Evolutionary conservation across 2,329 filamentous ascomycete genomes (phyloP).

Genomic region (Nemania sp.): DNA sequence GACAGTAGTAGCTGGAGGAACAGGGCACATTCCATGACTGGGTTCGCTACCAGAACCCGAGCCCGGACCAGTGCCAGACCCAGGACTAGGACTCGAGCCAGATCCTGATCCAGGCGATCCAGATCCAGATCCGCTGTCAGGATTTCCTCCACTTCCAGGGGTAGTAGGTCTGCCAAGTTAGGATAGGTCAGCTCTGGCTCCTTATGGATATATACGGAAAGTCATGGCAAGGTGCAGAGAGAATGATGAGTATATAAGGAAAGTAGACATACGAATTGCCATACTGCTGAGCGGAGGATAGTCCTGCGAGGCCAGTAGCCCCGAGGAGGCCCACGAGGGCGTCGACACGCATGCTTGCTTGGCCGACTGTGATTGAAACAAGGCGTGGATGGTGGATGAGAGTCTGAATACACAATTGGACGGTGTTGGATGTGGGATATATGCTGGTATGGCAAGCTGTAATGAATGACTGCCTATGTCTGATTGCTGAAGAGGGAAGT

Average conservation of each 20-base stretch:
- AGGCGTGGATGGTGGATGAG: conserved; percentile 14
- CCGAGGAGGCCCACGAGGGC: conserved; percentile 35
- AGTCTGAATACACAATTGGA: conserved; percentile 10
- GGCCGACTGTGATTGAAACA: conserved; percentile 5
- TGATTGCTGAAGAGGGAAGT: conserved; percentile 10
- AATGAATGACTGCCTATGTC: conserved; percentile 30
- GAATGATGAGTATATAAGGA: background rate
- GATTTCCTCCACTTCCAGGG: conserved; percentile 13
- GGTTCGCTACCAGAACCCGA: conserved; percentile 15
- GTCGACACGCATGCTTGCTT: conserved; percentile 33
- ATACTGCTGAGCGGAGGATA: conserved; percentile 34
- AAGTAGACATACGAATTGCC: conserved; percentile 32
- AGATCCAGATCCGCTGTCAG: conserved; percentile 11
- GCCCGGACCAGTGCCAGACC: conserved; percentile 12
- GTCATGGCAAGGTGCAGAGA: background rate
- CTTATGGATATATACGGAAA: background rate
- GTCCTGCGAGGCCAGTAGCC: conserved; percentile 31
- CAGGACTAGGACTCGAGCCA: background rate
- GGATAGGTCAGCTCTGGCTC: conserved; percentile 4
- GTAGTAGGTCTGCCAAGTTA: conserved; percentile 10
- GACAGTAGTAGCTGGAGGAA: conserved; percentile 48
- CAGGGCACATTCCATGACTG: conserved; percentile 44
- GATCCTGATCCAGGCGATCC: background rate
- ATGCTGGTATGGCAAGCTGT: conserved; percentile 21
- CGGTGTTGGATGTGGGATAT: conserved; percentile 12